These are phyloP conservation scores for Starmera quercuum DNA, from an alignment of 805 yeast species.

Conservation along the genomic window DNA sequence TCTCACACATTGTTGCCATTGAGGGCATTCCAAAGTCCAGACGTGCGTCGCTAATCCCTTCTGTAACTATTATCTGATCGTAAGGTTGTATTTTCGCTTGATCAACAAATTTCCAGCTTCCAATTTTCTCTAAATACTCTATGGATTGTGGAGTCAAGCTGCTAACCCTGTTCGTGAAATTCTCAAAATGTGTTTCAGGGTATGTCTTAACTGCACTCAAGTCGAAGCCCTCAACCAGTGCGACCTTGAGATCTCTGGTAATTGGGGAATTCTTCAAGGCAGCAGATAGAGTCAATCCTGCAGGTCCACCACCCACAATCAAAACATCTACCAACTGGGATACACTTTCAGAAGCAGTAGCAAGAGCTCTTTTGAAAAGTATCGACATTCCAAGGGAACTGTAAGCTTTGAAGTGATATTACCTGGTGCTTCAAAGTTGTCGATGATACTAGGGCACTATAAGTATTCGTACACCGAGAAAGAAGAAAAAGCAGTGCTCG, in stretches of 20 bases:
- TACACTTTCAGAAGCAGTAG: constrained; percentile 7
- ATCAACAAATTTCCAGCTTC: constrained; percentile 67
- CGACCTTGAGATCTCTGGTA: constrained; percentile 51
- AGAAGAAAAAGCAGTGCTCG: too few species aligned
- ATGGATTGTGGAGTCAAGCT: constrained; percentile 81
- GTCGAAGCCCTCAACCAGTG: constrained; percentile 67
- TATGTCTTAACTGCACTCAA: constrained; percentile 42
- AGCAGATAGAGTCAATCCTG: constrained; percentile 81
- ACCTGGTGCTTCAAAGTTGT: too few species aligned
- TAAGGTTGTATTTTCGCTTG: constrained; percentile 71
- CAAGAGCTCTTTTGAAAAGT: constrained; percentile 16
- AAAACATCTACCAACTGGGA: constrained; percentile 53
- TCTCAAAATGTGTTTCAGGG: constrained; percentile 29
- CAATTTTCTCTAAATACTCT: constrained; percentile 56
- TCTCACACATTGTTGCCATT: constrained; percentile 85
- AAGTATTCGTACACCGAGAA: too few species aligned
- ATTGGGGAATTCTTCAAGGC: constrained; percentile 66
- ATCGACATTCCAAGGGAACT: constrained; percentile 7
- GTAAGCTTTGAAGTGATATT: too few species aligned
- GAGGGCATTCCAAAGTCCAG: constrained; percentile 63
- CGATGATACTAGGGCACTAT: too few species aligned
- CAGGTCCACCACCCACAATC: constrained; percentile 96
- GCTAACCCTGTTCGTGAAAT: constrained; percentile 72
- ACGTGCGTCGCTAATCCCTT: constrained; percentile 64
- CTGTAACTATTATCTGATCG: constrained; percentile 80